These are phyloP conservation scores for Leccinellum albellum DNA, from an alignment of 768 basidiomycete genomes.

Conservation along the genomic window DNA sequence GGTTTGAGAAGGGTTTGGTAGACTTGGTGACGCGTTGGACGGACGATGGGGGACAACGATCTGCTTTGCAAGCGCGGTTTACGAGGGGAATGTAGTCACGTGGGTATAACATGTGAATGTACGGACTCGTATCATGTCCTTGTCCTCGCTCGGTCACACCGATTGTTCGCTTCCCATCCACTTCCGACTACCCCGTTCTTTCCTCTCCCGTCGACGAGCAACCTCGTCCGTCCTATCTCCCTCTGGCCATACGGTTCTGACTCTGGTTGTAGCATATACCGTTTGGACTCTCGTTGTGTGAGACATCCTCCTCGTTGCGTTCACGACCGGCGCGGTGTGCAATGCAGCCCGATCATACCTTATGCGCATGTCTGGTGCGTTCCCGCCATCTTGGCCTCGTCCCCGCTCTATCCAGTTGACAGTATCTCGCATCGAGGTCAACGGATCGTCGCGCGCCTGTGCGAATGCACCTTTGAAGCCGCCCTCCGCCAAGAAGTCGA, in stretches of 20 bases:
- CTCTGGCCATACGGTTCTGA: not conserved
- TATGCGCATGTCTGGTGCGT: constrained; percentile 79
- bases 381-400: not conserved
- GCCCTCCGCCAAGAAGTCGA: constrained; percentile 88
- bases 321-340: constrained; percentile 82
- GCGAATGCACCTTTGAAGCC: constrained; percentile 80
- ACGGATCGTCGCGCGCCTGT: constrained; percentile 83
- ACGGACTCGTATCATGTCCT: not conserved
- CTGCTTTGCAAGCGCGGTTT: not conserved
- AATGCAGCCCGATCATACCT: constrained; percentile 81
- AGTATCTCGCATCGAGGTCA: constrained; percentile 46
- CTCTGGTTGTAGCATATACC: constrained; percentile 58
- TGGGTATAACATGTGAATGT: not conserved
- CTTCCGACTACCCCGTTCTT: not conserved
- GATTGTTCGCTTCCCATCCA: constrained; percentile 9
- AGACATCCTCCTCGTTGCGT: constrained; percentile 65
- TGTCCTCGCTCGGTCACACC: not conserved
- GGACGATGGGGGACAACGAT: not conserved
- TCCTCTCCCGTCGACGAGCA: constrained; percentile 38
- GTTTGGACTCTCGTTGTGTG: constrained; percentile 70
- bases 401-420: not conserved
- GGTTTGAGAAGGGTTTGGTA: constrained; percentile 52
- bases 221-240: constrained; percentile 46
- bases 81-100: not conserved
- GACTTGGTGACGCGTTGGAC: constrained; percentile 42